Percentiles rank a stretch among this genome's conserved stretches.
phyloP scores from a whole-genome alignment of 1,284 basidiomycete genomes.

The Waitea zeae region DNA sequence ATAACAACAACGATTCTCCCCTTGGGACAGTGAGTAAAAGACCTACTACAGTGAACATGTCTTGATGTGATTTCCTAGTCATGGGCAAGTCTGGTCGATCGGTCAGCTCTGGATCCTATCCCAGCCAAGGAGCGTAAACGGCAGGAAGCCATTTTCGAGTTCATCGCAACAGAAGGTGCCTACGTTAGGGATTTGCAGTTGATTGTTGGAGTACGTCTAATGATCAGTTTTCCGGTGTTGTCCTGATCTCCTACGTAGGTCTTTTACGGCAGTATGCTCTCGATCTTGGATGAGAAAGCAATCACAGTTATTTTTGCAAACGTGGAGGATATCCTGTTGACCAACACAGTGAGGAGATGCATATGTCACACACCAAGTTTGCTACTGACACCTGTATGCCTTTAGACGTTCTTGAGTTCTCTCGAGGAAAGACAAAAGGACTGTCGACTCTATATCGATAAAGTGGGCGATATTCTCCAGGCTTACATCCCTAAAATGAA shows the following conservation, averaged over 20 bases:
- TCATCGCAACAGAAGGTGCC: slow-evolving; percentile 74
- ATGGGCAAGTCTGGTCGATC: slow-evolving; percentile 83
- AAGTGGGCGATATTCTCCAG: slow-evolving; percentile 73
- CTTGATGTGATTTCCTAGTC: slow-evolving; percentile 34
- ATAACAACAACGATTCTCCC: too few species aligned
- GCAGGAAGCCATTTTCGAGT: slow-evolving; percentile 87
- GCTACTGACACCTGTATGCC: slow-evolving; percentile 6
- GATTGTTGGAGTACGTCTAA: slow-evolving; percentile 58
- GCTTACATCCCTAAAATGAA: slow-evolving; percentile 61
- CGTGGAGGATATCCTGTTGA: slow-evolving; percentile 78
- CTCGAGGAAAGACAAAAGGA: slow-evolving; percentile 85
- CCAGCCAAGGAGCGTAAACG: slow-evolving; percentile 63
- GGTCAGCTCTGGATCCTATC: slow-evolving; percentile 63
- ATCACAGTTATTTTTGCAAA: slow-evolving; percentile 82
- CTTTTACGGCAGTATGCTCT: slow-evolving; percentile 71
- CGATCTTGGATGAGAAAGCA: slow-evolving; percentile 62
- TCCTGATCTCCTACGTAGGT: slow-evolving; percentile 19
- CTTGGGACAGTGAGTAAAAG: too few species aligned
- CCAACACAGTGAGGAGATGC: slow-evolving; percentile 50
- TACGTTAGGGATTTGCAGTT: slow-evolving; percentile 86
- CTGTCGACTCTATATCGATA: slow-evolving; percentile 78
- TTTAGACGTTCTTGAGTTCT: slow-evolving; percentile 62
- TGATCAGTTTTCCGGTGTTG: slow-evolving; percentile 1
- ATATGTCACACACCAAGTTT: slow-evolving; percentile 4
- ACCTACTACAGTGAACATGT: slow-evolving; percentile 7